Evolutionary conservation across 1,139 yeast genomes (phyloP).

Genomic region (Taphrina communis): DNA sequence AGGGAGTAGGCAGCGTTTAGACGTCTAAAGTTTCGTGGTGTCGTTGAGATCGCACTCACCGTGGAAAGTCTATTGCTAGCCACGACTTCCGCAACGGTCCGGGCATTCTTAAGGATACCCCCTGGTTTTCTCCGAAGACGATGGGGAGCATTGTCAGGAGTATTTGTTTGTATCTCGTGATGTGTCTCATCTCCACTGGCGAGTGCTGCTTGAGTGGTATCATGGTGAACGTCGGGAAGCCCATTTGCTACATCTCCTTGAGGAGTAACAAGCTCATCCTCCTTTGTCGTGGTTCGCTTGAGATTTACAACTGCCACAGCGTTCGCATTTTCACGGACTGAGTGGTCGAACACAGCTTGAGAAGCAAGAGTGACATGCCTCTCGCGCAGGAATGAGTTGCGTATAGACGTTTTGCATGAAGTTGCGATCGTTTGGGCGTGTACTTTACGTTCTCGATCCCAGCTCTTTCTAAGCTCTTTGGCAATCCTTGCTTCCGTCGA

Average conservation of each 20-base stretch:
- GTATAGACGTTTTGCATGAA: neutral
- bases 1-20: neutral
- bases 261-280: neutral
- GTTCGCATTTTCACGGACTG: neutral
- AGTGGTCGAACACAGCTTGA: neutral
- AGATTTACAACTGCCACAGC: neutral
- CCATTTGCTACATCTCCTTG: neutral
- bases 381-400: neutral
- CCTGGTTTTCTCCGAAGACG: conserved; percentile 29
- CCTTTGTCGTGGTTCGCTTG: neutral
- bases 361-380: conserved; percentile 9
- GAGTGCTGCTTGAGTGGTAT: neutral
- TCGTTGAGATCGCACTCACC: neutral
- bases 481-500: conserved; percentile 49
- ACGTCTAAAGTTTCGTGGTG: neutral
- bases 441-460: conserved; percentile 51
- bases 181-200: neutral
- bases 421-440: conserved; percentile 43
- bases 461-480: conserved; percentile 52
- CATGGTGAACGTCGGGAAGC: too few species aligned
- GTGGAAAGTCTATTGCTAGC: neutral
- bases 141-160: neutral
- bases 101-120: conserved; percentile 14
- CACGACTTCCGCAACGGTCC: conserved; percentile 6
- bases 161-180: neutral